Conservation (phyloP, 768 basidiomycete genomes). For the Calvatia gigantea region DNA sequence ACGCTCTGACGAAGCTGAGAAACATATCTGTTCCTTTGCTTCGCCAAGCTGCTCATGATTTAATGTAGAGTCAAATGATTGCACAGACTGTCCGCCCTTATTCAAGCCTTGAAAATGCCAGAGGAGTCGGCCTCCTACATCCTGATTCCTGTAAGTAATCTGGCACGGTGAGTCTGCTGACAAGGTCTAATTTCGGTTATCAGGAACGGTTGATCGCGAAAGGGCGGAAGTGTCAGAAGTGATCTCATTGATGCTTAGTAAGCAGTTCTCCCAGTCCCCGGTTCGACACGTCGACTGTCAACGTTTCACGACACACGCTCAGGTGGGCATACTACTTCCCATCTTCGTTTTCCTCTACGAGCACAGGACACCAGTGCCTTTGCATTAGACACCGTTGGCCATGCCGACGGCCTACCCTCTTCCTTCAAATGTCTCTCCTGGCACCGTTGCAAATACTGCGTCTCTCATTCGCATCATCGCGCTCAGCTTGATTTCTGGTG, state of each 20-base stretch:
- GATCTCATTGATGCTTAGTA: conserved; percentile 20
- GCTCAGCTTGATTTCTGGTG: conserved; percentile 86
- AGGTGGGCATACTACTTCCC: neutral
- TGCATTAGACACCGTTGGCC: conserved; percentile 31
- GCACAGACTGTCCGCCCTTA: neutral
- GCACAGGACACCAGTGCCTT: conserved; percentile 1
- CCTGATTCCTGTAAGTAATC: no score
- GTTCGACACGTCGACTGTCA: conserved; percentile 30
- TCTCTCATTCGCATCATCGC: conserved; percentile 90
- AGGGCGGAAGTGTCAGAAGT: neutral
- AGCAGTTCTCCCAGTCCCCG: conserved; percentile 18
- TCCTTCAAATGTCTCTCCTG: conserved; percentile 64
- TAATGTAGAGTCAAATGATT: neutral
- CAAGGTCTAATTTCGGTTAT: neutral
- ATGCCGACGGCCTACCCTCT: conserved; percentile 75
- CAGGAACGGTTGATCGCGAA: neutral
- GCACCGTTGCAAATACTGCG: conserved; percentile 81
- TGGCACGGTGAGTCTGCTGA: neutral
- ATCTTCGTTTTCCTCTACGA: neutral
- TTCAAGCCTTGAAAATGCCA: neutral
- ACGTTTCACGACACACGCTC: neutral
- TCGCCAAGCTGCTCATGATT: neutral
- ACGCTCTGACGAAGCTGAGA: neutral
- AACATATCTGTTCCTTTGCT: neutral
- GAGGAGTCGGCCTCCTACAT: neutral